A percentile compares a stretch with the other conserved stretches of the same genome.
phyloP scores from a whole-genome alignment of 306 rosid species.

The cucumber (Cucumis sativus) region DNA sequence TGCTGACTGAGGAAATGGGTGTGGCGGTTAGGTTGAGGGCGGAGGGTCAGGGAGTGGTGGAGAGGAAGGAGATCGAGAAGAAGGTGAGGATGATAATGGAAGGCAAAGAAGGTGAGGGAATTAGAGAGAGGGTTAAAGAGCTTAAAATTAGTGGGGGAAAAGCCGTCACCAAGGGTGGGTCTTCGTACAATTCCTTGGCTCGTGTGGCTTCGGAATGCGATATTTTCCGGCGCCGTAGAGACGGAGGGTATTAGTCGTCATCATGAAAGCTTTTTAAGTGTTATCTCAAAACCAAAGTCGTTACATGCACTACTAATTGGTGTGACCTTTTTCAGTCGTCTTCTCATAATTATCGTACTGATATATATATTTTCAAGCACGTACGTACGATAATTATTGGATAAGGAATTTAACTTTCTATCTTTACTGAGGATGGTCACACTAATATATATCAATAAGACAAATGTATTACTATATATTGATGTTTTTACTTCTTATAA shows the following conservation, averaged over 20 bases:
- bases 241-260: neutral
- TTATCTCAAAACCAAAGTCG: too few species aligned
- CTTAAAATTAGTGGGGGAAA: slow-evolving; percentile 8
- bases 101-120: neutral
- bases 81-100: slow-evolving; percentile 20
- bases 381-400: too few species aligned
- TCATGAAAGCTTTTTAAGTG: too few species aligned
- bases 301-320: too few species aligned
- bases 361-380: too few species aligned
- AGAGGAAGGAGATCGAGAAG: slow-evolving; percentile 22
- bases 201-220: neutral
- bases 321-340: too few species aligned
- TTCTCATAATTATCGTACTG: too few species aligned
- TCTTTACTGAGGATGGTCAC: too few species aligned
- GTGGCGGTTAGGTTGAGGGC: slow-evolving; percentile 15
- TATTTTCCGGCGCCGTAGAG: neutral
- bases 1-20: slow-evolving; percentile 33
- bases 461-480: too few species aligned
- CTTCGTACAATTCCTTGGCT: slow-evolving; percentile 13
- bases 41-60: slow-evolving; percentile 20
- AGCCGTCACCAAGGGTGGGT: slow-evolving; percentile 14
- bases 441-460: too few species aligned
- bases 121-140: slow-evolving; percentile 15
- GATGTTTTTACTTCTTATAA: too few species aligned
- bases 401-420: too few species aligned